Evolutionary conservation across 2,329 filamentous ascomycete species (phyloP).

Genomic region (Trichoderma afroharzianum): DNA sequence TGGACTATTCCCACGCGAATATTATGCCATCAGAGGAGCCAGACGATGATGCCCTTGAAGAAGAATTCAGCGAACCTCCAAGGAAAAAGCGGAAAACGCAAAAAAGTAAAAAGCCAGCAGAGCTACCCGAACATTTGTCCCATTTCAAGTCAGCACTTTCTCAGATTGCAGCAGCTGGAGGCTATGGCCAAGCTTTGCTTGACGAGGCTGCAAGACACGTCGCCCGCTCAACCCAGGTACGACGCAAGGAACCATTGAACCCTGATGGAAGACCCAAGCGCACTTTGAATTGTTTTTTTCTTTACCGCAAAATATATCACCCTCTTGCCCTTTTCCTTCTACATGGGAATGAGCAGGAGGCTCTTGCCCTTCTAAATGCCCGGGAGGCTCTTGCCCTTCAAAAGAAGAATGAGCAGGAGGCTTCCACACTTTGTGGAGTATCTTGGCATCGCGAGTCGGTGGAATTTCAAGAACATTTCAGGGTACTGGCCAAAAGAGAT

Average conservation of each 20-base stretch:
- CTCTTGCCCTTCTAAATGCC: constrained; percentile 34
- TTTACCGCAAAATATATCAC: constrained; percentile 91
- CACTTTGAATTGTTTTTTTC: constrained; percentile 97
- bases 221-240: not conserved
- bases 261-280: constrained; percentile 81
- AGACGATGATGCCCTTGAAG: not conserved
- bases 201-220: too few relatives aligned
- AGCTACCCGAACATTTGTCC: too few relatives aligned
- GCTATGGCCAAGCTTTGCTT: too few relatives aligned
- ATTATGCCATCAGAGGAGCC: not conserved
- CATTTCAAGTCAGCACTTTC: too few relatives aligned
- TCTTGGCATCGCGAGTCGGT: constrained; percentile 81
- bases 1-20: not conserved
- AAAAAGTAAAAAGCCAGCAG: constrained; percentile 21
- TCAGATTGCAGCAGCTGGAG: not conserved
- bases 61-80: not conserved
- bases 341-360: constrained; percentile 78
- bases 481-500: constrained; percentile 74
- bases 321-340: too few relatives aligned
- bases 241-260: too few relatives aligned
- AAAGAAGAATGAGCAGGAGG: constrained; percentile 78
- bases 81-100: constrained; percentile 11
- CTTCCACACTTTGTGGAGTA: constrained; percentile 80
- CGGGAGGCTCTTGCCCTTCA: too few relatives aligned
- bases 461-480: constrained; percentile 71